phyloP scores from a whole-genome alignment of 2,329 filamentous ascomycete species.

The Raffaelea ambrosiae region DNA sequence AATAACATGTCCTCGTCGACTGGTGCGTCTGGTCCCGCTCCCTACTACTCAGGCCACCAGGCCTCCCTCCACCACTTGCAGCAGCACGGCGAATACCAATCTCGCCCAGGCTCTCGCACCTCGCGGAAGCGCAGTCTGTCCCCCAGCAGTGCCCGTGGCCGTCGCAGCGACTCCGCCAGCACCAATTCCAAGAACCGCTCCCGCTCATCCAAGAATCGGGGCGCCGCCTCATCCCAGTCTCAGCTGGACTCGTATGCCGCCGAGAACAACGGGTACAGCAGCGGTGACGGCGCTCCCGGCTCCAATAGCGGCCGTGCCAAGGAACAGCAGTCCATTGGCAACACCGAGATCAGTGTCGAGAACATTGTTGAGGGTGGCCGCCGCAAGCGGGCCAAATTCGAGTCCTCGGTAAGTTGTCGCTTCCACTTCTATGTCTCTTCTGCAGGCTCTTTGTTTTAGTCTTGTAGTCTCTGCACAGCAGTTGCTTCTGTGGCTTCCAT shows the following conservation, averaged over 20 bases:
- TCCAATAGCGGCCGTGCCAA: constrained; percentile 71
- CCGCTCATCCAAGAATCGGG: constrained; percentile 61
- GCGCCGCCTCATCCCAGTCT: constrained; percentile 19
- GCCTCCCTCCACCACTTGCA: constrained; percentile 20
- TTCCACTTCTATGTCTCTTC: constrained; percentile 14
- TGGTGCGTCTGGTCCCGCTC: constrained; percentile 28
- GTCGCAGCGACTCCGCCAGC: constrained; percentile 67
- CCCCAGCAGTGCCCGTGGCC: constrained; percentile 57
- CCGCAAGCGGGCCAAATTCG: constrained; percentile 88
- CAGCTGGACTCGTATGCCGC: constrained; percentile 7
- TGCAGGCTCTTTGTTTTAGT: constrained; percentile 7
- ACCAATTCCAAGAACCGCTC: constrained; percentile 55
- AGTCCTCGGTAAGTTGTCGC: constrained; percentile 80
- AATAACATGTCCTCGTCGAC: constrained; percentile 28
- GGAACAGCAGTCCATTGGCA: constrained; percentile 66
- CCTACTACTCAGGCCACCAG: constrained; percentile 41
- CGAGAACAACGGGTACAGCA: constrained; percentile 75
- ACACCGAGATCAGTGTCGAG: constrained; percentile 93
- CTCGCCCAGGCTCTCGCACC: constrained; percentile 60
- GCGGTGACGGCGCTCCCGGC: constrained; percentile 72
- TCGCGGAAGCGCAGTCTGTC: constrained; percentile 74
- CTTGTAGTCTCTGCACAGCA: too few species aligned
- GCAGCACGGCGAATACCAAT: constrained; percentile 43
- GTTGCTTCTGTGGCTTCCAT: too few species aligned
- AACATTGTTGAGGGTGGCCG: constrained; percentile 97